Evolutionary conservation across 345 rosid genomes (phyloP).

Genomic region (Moricandia arvensis): DNA sequence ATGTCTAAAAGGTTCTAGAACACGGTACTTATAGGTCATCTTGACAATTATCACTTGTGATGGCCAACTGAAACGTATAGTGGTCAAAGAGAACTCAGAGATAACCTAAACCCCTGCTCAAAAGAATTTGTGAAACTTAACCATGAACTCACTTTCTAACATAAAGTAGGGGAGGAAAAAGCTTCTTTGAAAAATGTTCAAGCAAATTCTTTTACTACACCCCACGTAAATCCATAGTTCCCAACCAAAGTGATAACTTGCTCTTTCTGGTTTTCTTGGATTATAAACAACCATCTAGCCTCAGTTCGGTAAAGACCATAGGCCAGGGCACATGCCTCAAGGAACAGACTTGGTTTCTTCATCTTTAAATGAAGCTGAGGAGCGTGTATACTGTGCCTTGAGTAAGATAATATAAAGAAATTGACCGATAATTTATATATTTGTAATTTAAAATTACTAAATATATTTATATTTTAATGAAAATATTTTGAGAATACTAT

Average conservation of each 20-base stretch:
- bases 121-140: neutral
- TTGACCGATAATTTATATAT: no score
- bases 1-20: conserved; percentile 91
- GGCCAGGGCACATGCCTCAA: no score
- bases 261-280: conserved; percentile 43
- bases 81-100: conserved; percentile 56
- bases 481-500: no score
- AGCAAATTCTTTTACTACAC: conserved; percentile 55
- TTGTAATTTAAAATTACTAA: no score
- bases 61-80: conserved; percentile 71
- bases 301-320: conserved; percentile 65
- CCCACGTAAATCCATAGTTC: conserved; percentile 66
- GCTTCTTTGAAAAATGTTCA: neutral
- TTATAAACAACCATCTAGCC: conserved; percentile 52
- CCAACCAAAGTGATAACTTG: conserved; percentile 59
- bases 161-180: no score
- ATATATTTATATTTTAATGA: no score
- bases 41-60: no score
- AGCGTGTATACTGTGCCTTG: no score
- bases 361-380: no score
- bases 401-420: no score
- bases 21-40: conserved; percentile 71
- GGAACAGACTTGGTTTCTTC: no score
- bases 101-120: conserved; percentile 64
- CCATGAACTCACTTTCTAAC: neutral